Conservation (phyloP, 345 rosid species). For the Corymbia maculata region DNA sequence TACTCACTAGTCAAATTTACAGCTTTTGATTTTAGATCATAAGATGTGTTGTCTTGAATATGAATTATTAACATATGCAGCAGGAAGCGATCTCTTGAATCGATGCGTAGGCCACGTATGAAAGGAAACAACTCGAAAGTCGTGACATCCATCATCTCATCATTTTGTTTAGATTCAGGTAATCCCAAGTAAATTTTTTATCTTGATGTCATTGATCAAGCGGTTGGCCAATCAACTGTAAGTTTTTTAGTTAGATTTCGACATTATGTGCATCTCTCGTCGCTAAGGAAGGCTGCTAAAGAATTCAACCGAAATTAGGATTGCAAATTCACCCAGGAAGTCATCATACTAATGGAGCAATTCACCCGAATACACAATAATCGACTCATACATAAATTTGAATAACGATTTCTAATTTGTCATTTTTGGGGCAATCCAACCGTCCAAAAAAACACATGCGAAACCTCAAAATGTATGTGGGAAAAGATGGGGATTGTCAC, state of each 20-base stretch:
- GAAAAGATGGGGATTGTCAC: not conserved
- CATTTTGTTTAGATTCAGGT: not conserved
- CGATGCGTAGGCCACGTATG: not conserved
- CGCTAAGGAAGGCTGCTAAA: not conserved
- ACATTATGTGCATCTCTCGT: not conserved
- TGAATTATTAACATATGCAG: not conserved
- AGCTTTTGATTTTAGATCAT: not conserved
- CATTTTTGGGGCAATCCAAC: not conserved
- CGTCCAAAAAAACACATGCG: not conserved
- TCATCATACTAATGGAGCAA: not conserved
- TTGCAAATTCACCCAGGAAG: not conserved
- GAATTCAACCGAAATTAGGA: not conserved
- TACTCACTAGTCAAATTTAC: not conserved
- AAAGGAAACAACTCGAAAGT: not conserved
- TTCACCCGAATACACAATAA: not conserved
- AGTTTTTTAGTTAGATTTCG: not conserved
- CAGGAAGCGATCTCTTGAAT: not conserved
- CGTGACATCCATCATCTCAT: not conserved
- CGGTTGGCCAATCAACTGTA: not conserved
- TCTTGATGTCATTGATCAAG: not conserved
- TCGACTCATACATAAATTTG: not conserved
- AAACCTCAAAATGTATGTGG: not conserved
- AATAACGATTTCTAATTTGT: not conserved
- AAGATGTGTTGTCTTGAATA: rapidly evolving
- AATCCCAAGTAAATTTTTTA: not conserved